Evolutionary conservation across 495 filamentous ascomycete genomes (phyloP).

Genomic region (Lindgomyces ingoldianus): DNA sequence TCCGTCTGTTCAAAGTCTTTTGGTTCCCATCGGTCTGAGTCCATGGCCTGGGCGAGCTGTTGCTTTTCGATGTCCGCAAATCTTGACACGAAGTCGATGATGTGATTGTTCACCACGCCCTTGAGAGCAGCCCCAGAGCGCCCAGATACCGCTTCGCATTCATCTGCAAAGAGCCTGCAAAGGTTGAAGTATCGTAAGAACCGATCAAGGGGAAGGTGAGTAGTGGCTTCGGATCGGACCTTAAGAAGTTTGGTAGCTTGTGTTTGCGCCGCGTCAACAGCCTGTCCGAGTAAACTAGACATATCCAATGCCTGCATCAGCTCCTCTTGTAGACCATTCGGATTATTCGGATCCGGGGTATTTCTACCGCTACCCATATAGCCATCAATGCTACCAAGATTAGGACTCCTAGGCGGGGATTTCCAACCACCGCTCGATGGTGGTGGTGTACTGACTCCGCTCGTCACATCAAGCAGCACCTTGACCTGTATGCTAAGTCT

Average conservation of each 20-base stretch:
- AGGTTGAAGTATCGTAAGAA: conserved; percentile 93
- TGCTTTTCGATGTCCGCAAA: conserved; percentile 78
- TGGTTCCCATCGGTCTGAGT: conserved; percentile 86
- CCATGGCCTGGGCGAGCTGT: conserved; percentile 78
- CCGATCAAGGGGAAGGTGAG: conserved; percentile 67
- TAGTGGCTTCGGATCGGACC: conserved; percentile 83
- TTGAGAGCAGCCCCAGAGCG: conserved; percentile 81
- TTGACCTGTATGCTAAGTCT: conserved; percentile 89
- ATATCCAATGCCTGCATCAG: conserved; percentile 84
- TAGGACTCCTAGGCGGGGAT: conserved; percentile 35
- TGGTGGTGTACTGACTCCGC: conserved; percentile 57
- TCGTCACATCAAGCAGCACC: conserved; percentile 91
- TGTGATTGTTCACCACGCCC: conserved; percentile 85
- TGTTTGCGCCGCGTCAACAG: conserved; percentile 88
- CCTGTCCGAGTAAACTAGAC: conserved; percentile 89
- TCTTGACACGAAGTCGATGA: conserved; percentile 79
- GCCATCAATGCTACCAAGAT: conserved; percentile 34
- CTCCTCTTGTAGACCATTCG: conserved; percentile 65
- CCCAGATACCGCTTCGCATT: conserved; percentile 94
- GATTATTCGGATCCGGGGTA: conserved; percentile 6
- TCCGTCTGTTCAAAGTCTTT: conserved; percentile 77
- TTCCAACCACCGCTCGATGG: conserved; percentile 28
- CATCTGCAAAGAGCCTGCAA: conserved; percentile 91
- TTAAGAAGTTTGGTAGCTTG: conserved; percentile 90
- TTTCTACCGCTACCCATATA: conserved; percentile 4